Percentiles rank a stretch among this genome's conserved stretches.
Evolutionary conservation across 805 yeast genomes (phyloP).

Genomic region (Candida nitratophila): DNA sequence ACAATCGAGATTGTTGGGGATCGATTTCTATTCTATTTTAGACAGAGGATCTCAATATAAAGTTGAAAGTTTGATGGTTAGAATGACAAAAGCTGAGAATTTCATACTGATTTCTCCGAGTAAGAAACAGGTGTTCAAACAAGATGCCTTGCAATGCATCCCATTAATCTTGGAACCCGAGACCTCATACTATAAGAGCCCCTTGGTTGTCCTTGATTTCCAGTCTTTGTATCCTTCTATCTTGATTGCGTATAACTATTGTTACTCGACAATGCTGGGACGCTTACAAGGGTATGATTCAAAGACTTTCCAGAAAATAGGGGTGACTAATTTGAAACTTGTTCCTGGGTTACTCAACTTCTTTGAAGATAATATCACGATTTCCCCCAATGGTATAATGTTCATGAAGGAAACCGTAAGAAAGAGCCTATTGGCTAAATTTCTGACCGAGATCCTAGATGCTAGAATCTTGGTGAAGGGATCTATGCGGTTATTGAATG

Average conservation of each 20-base stretch:
- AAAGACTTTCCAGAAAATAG: conserved; percentile 38
- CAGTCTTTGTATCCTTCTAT: conserved; percentile 92
- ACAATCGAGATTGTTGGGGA: conserved; percentile 78
- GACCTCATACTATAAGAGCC: conserved; percentile 79
- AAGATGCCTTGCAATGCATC: conserved; percentile 78
- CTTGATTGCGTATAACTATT: conserved; percentile 84
- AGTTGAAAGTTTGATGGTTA: conserved; percentile 75
- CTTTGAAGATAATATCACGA: conserved; percentile 44
- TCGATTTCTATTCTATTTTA: conserved; percentile 82
- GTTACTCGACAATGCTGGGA: conserved; percentile 70
- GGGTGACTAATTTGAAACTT: conserved; percentile 43
- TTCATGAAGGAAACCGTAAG: conserved; percentile 63
- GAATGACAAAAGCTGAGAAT: conserved; percentile 75
- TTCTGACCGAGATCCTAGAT: conserved; percentile 78
- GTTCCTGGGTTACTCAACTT: conserved; percentile 51
- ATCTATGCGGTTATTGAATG: conserved; percentile 52
- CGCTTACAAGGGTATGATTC: conserved; percentile 47
- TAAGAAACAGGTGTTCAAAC: conserved; percentile 71
- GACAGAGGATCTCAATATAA: conserved; percentile 92
- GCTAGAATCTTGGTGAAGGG: conserved; percentile 72
- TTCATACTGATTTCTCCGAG: conserved; percentile 71
- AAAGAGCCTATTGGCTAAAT: conserved; percentile 68
- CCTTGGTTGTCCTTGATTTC: conserved; percentile 84
- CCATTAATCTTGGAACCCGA: conserved; percentile 93
- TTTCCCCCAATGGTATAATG: conserved; percentile 85